Conservation (phyloP, 2,329 filamentous ascomycete genomes). For the Aureobasidium mangrovei region DNA sequence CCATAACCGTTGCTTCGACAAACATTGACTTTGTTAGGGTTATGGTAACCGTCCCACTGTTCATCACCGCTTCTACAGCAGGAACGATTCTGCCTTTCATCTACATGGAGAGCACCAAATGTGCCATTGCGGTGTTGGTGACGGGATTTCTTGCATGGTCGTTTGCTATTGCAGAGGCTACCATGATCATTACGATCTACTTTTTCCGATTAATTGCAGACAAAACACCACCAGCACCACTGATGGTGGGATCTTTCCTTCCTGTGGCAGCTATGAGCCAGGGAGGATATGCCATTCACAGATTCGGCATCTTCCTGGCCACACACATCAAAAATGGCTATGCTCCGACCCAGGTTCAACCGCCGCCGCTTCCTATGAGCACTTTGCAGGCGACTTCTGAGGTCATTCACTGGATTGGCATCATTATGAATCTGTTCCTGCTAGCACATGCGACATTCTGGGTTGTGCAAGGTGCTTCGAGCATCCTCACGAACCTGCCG, state of each 20-base stretch:
- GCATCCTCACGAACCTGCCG: slow-evolving; percentile 15
- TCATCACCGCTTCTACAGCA: neutral
- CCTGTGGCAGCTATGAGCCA: slow-evolving; percentile 17
- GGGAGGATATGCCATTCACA: slow-evolving; percentile 19
- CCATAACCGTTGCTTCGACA: too few species aligned
- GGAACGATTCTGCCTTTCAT: slow-evolving; percentile 2
- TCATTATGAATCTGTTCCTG: slow-evolving; percentile 18
- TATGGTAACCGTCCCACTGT: slow-evolving; percentile 10
- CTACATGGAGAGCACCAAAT: slow-evolving; percentile 10
- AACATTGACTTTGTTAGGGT: neutral
- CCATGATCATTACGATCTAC: slow-evolving; percentile 15
- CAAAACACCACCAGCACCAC: slow-evolving; percentile 13
- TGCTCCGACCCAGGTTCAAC: slow-evolving; percentile 14
- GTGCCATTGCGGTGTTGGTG: slow-evolving; percentile 8
- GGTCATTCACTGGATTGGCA: slow-evolving; percentile 21
- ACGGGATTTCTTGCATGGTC: slow-evolving; percentile 10
- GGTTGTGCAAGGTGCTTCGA: slow-evolving; percentile 18
- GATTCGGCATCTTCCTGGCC: slow-evolving; percentile 18
- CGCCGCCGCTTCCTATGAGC: slow-evolving; percentile 13
- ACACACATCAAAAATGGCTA: slow-evolving; percentile 17
- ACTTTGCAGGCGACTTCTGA: slow-evolving; percentile 17
- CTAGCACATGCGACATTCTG: slow-evolving; percentile 22
- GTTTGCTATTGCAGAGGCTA: neutral
- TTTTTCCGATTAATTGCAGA: slow-evolving; percentile 16
- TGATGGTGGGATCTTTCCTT: slow-evolving; percentile 15